These are phyloP conservation scores for Aegle marmelos DNA, from an alignment of 345 rosid species.

Conservation along the genomic window DNA sequence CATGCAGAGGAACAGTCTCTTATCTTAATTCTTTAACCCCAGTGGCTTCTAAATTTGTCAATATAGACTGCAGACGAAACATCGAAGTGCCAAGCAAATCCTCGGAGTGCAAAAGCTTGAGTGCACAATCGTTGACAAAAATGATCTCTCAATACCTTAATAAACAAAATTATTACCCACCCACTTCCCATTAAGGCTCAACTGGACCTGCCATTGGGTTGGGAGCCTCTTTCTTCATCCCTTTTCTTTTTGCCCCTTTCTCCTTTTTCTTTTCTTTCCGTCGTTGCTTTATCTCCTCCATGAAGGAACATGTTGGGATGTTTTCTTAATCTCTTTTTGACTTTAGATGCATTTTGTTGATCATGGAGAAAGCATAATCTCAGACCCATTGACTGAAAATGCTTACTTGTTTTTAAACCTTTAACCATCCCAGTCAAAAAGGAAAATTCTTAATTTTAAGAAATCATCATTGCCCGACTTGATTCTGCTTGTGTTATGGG, in stretches of 20 bases:
- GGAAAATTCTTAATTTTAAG: not conserved
- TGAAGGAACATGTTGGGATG: slow-evolving; percentile 34
- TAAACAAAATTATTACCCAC: slow-evolving; percentile 4
- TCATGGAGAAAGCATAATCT: slow-evolving; percentile 30
- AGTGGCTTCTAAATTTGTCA: not conserved
- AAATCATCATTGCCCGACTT: slow-evolving; percentile 24
- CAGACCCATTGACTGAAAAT: slow-evolving; percentile 19
- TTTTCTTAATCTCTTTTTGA: slow-evolving; percentile 40
- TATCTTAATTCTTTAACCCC: not conserved
- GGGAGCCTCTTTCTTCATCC: slow-evolving; percentile 31
- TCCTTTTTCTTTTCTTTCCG: not conserved
- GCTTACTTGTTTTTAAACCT: slow-evolving; percentile 15
- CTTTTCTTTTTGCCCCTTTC: not conserved
- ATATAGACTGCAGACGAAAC: not conserved
- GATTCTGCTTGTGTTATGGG: slow-evolving; percentile 22
- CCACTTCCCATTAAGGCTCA: not conserved
- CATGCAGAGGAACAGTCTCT: not conserved
- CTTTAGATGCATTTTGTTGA: slow-evolving; percentile 45
- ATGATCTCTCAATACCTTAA: not conserved
- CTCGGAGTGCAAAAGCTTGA: slow-evolving; percentile 11
- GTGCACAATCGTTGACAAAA: slow-evolving; percentile 30
- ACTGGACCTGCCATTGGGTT: slow-evolving; percentile 27
- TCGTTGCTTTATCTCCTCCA: slow-evolving; percentile 18
- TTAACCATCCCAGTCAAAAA: not conserved
- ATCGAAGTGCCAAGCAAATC: not conserved